Evolutionary conservation across 2,329 filamentous ascomycete species (phyloP).

Genomic region (Sporothrix sp.): DNA sequence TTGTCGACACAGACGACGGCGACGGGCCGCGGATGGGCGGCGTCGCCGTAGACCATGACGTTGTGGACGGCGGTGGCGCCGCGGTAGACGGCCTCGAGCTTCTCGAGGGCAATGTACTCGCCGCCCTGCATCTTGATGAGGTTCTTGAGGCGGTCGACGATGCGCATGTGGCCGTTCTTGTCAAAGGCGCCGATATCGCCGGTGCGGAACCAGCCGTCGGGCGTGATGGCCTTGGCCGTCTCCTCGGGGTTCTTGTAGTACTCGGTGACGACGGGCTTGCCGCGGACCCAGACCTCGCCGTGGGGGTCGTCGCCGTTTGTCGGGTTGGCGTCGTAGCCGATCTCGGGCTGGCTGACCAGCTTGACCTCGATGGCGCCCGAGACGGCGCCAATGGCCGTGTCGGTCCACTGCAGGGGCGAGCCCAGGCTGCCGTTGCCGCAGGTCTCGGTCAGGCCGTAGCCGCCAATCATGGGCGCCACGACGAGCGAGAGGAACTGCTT

Average conservation of each 20-base stretch:
- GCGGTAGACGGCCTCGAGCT: constrained; percentile 85
- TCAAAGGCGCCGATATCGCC: constrained; percentile 93
- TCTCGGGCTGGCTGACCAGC: constrained; percentile 79
- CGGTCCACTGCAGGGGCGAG: constrained; percentile 76
- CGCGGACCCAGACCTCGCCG: constrained; percentile 86
- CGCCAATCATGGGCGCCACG: constrained; percentile 86
- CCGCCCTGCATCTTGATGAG: constrained; percentile 90
- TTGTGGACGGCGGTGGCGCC: constrained; percentile 69
- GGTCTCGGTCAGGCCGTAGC: constrained; percentile 93
- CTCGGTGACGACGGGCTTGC: constrained; percentile 59
- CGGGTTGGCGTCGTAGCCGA: constrained; percentile 69
- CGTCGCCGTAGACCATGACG: constrained; percentile 76
- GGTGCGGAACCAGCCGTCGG: constrained; percentile 94
- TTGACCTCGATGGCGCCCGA: constrained; percentile 76
- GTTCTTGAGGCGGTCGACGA: constrained; percentile 98
- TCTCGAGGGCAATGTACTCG: constrained; percentile 95
- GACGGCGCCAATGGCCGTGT: constrained; percentile 66
- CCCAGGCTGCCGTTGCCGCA: constrained; percentile 73
- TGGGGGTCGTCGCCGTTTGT: constrained; percentile 69
- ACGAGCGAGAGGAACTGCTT: constrained; percentile 85
- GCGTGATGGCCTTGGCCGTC: constrained; percentile 64
- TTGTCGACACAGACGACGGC: constrained; percentile 68
- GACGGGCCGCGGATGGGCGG: constrained; percentile 65
- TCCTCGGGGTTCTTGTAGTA: constrained; percentile 85
- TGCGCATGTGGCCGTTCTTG: constrained; percentile 62